A percentile compares a stretch with the other conserved stretches of the same genome.
Conservation (phyloP, 345 rosid species). For the Turnera subulata region DNA sequence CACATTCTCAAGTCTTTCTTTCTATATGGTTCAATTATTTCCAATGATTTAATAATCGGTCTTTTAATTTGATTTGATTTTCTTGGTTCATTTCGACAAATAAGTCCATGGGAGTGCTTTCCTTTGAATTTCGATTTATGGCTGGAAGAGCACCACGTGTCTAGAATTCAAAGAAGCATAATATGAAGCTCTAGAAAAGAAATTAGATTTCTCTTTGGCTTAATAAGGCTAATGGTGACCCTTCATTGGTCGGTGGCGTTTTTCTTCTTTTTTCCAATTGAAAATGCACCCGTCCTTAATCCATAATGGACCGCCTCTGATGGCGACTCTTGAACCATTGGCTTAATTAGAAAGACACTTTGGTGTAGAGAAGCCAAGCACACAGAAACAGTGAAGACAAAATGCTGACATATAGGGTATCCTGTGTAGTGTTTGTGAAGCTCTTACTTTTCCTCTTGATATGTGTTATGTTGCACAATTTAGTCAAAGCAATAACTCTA, state of each 20-base stretch:
- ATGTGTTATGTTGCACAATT: too few species aligned
- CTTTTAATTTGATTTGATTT: too few species aligned
- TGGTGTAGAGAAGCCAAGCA: background rate
- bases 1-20: too few species aligned
- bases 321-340: too few species aligned
- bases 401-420: too few species aligned
- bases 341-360: too few species aligned
- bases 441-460: background rate
- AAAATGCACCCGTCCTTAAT: background rate
- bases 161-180: background rate
- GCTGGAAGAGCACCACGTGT: conserved; percentile 25
- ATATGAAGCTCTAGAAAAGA: background rate
- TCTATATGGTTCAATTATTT: background rate
- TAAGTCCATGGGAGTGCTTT: background rate
- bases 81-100: background rate
- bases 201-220: background rate
- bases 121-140: conserved; percentile 13
- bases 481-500: too few species aligned
- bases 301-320: background rate
- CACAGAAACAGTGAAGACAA: too few species aligned
- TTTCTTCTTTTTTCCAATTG: conserved; percentile 1
- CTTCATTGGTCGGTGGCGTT: conserved; percentile 26
- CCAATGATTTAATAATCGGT: background rate
- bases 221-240: conserved; percentile 14
- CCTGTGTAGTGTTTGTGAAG: too few species aligned